Conservation (phyloP, 805 yeast species). For the Candida fluviatilis region DNA sequence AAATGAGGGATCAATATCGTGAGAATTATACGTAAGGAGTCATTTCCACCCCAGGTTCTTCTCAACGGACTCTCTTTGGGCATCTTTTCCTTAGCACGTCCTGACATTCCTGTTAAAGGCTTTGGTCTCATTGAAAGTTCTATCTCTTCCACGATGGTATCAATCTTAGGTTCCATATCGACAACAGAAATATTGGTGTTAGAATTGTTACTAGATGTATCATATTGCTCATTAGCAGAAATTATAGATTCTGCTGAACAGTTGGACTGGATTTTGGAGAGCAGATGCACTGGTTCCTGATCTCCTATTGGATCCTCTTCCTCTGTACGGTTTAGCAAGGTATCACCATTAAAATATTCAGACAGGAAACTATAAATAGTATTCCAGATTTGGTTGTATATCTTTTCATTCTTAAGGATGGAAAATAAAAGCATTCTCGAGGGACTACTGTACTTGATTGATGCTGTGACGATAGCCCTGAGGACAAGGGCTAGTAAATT, state of each 20-base stretch:
- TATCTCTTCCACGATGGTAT: constrained; percentile 18
- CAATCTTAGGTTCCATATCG: not conserved
- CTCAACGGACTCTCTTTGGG: constrained; percentile 48
- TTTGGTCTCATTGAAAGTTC: constrained; percentile 44
- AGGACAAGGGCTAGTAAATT: constrained; percentile 59
- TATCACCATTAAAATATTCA: constrained; percentile 20
- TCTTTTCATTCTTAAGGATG: constrained; percentile 38
- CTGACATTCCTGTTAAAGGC: constrained; percentile 60
- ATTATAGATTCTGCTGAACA: not conserved
- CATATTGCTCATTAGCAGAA: not conserved
- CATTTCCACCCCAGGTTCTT: constrained; percentile 55
- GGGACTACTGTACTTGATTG: constrained; percentile 47
- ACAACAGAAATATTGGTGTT: not conserved
- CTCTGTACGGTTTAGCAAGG: constrained; percentile 12
- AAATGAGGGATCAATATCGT: constrained; percentile 36
- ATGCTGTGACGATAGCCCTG: constrained; percentile 50
- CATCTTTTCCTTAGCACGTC: constrained; percentile 49
- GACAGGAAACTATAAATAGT: constrained; percentile 25
- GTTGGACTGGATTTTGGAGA: constrained; percentile 1
- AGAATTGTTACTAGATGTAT: not conserved
- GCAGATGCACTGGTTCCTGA: not conserved
- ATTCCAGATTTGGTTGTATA: constrained; percentile 32
- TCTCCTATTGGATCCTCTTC: constrained; percentile 7
- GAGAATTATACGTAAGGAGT: constrained; percentile 41
- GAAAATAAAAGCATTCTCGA: constrained; percentile 53